phyloP scores from a whole-genome alignment of 306 rosid species.

The barrel medic (Medicago truncatula) region DNA sequence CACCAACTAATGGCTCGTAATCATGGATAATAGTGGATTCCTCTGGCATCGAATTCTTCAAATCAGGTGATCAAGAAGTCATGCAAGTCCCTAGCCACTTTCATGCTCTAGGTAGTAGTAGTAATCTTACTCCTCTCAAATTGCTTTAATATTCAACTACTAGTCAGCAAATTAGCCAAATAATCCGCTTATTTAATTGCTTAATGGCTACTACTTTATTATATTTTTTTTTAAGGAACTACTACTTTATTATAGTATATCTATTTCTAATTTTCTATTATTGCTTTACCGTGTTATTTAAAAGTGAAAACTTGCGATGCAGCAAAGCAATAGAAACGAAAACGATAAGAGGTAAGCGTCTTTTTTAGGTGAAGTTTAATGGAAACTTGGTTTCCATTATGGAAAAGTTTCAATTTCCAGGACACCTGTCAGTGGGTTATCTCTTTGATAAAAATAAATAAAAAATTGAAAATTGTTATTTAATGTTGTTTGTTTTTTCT shows the following conservation, averaged over 20 bases:
- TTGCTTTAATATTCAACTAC: conserved; percentile 24
- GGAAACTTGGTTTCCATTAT: too few relatives aligned
- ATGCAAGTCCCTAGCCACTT: conserved; percentile 10
- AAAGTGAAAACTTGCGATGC: background rate
- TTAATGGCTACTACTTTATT: conserved; percentile 8
- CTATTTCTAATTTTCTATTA: background rate
- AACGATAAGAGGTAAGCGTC: conserved; percentile 28
- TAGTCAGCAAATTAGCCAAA: background rate
- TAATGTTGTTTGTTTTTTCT: too few relatives aligned
- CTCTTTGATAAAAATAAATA: too few relatives aligned
- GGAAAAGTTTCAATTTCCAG: too few relatives aligned
- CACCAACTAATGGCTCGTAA: conserved; percentile 47
- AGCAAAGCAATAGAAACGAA: background rate
- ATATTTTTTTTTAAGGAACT: too few relatives aligned
- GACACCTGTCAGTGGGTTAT: too few relatives aligned
- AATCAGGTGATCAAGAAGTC: conserved; percentile 31
- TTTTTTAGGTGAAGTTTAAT: too few relatives aligned
- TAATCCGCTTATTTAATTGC: conserved; percentile 34
- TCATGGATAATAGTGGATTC: conserved; percentile 61
- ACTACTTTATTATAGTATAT: too few relatives aligned
- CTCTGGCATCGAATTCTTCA: conserved; percentile 69
- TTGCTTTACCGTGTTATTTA: conserved; percentile 21
- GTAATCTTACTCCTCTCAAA: background rate
- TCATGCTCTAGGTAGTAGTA: background rate
- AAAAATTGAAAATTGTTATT: too few relatives aligned